Base-by-base conservation (phyloP, 2,329 filamentous ascomycete genomes). In the Trichoderma sp. region DNA sequence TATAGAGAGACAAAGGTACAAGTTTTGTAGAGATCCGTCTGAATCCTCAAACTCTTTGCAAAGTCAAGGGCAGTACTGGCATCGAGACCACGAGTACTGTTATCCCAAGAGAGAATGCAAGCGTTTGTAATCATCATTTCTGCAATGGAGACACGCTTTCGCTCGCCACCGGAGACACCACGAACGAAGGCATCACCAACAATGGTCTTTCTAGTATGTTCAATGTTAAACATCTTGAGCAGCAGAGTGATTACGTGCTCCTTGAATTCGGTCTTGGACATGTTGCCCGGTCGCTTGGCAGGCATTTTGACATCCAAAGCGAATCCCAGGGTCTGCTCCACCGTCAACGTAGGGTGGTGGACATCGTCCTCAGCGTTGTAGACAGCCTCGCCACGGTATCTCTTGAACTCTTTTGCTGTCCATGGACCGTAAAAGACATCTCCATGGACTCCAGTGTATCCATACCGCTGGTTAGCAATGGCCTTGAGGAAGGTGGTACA, bases 161-260 rank as follows among this genome's bases (percentile, higher is more conserved):
- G 84, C 79, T 94, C 92, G 67, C 90, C 92, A 70, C 91, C 93
- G 54, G 89, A 92, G 0, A 96, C 85, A 76, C 93, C 93, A 60
- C 92, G 89, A 22, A 95, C 86, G 70, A 94, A 93, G 1, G 88
- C 86, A 70, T 95, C 91, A 8, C 94, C 94, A 29, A 97, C 92
- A 34, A 94, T 88, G 0, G 94, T 97, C 76, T 93, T 87, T 61
- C 88, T 86, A 0, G 93, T 96, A 78, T 97, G 93, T 77, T 94
- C 91, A 64, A 97, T 97, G 76, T 94, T 95, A 83, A 97, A 96
- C 91, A 96, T 95, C 75, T 92, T 92, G 61, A 97, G 83, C 68
- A 97, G 83, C 74, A 90, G 87, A 19, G 87, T 84, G 69, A 94
- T 84, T 67, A 96, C 88, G 72, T 89, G 88, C 59, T 91, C 84